Conservation (phyloP, 495 filamentous ascomycete species). For the Talaromyces proteolyticus region DNA sequence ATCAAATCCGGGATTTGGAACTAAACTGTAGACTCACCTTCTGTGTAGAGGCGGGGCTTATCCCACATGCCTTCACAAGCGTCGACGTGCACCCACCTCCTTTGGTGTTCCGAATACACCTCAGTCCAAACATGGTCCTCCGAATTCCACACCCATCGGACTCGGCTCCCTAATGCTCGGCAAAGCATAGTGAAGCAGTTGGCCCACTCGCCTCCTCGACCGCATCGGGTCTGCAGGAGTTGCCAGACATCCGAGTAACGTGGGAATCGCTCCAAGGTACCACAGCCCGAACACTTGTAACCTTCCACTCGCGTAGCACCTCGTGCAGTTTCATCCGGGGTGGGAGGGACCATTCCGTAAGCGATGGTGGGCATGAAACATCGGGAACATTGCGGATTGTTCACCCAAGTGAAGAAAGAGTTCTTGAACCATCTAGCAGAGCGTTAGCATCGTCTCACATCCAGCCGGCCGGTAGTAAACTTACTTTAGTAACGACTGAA, state of each 20-base stretch:
- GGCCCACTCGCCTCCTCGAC: conserved; percentile 91
- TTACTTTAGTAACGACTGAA: conserved; percentile 80
- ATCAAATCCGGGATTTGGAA: not conserved
- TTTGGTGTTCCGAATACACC: conserved; percentile 89
- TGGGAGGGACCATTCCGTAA: conserved; percentile 74
- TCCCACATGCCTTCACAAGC: conserved; percentile 94
- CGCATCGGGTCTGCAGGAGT: conserved; percentile 75
- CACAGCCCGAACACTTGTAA: conserved; percentile 74
- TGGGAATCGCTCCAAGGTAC: conserved; percentile 79
- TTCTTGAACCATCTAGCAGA: conserved; percentile 86
- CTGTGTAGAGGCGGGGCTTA: conserved; percentile 84
- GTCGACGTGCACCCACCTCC: conserved; percentile 96
- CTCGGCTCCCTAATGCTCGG: conserved; percentile 81
- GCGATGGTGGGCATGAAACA: conserved; percentile 81
- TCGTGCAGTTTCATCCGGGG: conserved; percentile 80
- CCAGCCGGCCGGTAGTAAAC: conserved; percentile 15
- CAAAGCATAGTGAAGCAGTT: conserved; percentile 99
- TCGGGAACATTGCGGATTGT: conserved; percentile 79
- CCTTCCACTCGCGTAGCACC: conserved; percentile 84
- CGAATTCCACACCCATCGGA: conserved; percentile 97
- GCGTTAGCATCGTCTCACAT: not conserved
- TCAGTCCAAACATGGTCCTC: conserved; percentile 99
- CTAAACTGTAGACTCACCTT: conserved; percentile 53
- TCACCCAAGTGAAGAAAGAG: conserved; percentile 93
- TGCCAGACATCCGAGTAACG: conserved; percentile 96